Evolutionary conservation across 148 eudicot genomes (phyloP), one percentile per base, ranked within the genome.

Genomic region (Spergularia bocconei): DNA sequence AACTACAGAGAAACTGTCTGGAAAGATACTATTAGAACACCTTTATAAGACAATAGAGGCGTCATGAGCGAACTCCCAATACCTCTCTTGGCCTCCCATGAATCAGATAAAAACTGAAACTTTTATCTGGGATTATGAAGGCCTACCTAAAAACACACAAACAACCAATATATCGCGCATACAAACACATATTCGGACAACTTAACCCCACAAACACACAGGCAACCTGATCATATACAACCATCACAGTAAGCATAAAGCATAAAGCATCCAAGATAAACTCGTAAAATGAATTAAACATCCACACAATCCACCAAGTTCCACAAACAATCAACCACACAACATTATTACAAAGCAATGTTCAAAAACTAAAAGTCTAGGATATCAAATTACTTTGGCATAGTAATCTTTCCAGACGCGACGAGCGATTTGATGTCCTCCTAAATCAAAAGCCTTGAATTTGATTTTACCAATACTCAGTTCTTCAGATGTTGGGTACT

Each of bases 331-430:
- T 56, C 38, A 20, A 1, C 60, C 39, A 65, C 38, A 63, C 70
- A 71, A 48, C 29, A 62, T 13, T n/a, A 44, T 16, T 21, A 51
- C 47, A 4, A 63, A 77, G 21, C 69, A 63, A 39, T 9, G 44
- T 17, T 8, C 8, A 10, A 0, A 65, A 10, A 14, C 12, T 6
- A 61, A 39, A 12, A 57, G 23, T 48, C 21, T 10, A 48, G 70
- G 14, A 19, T 39, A 51, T 48, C 36, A 67, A 66, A 58, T 74
- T 82, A 90, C 95, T 85, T 88, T 87, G 74, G 95, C 95, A 78
- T 90, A 90, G 78, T 90, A 90, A 83, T 90, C 92, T 81, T 87
- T 90, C 95, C 95, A 90, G n/a, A 90, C 95, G 20, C 95, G 79
- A 50, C 95, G 89, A 55, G 90, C 95, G 70, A 90, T 88, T 84